Conservation (phyloP, 164 flowering plant species). For the Buxus sempervirens region DNA sequence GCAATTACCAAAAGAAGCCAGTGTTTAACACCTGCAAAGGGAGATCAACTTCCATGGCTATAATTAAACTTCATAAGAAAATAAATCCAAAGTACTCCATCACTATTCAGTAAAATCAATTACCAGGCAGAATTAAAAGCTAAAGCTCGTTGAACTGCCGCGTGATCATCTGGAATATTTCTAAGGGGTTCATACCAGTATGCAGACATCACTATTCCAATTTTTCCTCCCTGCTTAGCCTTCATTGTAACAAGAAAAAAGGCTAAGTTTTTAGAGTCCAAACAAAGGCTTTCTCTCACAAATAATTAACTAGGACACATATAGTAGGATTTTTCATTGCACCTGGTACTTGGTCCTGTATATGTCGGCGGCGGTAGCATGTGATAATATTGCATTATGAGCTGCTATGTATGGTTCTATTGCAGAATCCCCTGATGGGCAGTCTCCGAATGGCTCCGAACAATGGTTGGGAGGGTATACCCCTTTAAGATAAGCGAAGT, state of each 20-base stretch:
- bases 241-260: background rate
- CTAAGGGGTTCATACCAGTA: constrained; percentile 6
- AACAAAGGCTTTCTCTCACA: background rate
- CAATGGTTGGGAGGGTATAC: too few species aligned
- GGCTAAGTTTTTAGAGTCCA: too few species aligned
- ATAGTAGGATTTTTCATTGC: too few species aligned
- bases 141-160: background rate
- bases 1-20: background rate
- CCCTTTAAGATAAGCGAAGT: too few species aligned
- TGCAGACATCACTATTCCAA: background rate
- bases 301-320: too few species aligned
- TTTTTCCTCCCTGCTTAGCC: background rate
- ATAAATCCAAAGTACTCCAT: background rate
- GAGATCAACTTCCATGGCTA: background rate
- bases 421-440: too few species aligned
- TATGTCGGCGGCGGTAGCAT: too few species aligned
- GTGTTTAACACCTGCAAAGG: background rate
- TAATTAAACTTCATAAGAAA: background rate
- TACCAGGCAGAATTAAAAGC: background rate
- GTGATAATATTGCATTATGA: too few species aligned
- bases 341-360: too few species aligned
- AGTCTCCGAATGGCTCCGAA: too few species aligned
- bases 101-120: background rate
- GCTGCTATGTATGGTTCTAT: too few species aligned
- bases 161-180: background rate